These are phyloP conservation scores for Lippia alba DNA, from an alignment of 305 asterid species.

Conservation along the genomic window DNA sequence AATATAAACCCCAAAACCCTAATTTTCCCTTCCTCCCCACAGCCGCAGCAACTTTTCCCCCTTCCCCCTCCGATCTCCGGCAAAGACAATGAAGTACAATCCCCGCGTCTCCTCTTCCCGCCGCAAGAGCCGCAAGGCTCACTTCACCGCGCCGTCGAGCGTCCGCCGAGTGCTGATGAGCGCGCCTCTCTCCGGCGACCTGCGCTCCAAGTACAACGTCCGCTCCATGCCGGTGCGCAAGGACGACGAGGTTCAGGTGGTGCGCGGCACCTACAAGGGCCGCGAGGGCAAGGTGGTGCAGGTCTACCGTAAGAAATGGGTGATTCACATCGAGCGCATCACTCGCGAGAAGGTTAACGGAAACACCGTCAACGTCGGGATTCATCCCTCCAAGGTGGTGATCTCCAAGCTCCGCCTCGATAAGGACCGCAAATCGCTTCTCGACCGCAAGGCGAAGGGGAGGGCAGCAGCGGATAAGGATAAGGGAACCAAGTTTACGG, in stretches of 20 bases:
- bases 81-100: conserved; percentile 73
- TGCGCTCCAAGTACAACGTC: conserved; percentile 69
- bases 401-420: conserved; percentile 77
- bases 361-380: conserved; percentile 78
- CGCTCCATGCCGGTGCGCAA: conserved; percentile 86
- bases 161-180: conserved; percentile 81
- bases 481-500: conserved; percentile 78
- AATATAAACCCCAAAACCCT: conserved; percentile 42
- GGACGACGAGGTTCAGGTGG: conserved; percentile 87
- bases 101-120: conserved; percentile 82
- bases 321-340: conserved; percentile 79
- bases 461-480: conserved; percentile 80
- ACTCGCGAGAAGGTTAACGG: conserved; percentile 86
- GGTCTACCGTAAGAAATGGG: conserved; percentile 89
- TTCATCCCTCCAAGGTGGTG: conserved; percentile 69
- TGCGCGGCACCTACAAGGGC: conserved; percentile 84
- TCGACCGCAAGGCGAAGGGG: conserved; percentile 84
- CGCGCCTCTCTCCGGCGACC: conserved; percentile 70
- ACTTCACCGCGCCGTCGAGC: conserved; percentile 87
- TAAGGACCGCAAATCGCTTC: conserved; percentile 75
- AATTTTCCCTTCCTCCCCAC: neutral
- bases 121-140: conserved; percentile 88
- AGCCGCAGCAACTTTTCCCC: conserved; percentile 13
- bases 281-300: conserved; percentile 86
- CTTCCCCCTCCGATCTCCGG: neutral